phyloP scores from a whole-genome alignment of 2,329 filamentous ascomycete species.

The Fusarium denticulatum region DNA sequence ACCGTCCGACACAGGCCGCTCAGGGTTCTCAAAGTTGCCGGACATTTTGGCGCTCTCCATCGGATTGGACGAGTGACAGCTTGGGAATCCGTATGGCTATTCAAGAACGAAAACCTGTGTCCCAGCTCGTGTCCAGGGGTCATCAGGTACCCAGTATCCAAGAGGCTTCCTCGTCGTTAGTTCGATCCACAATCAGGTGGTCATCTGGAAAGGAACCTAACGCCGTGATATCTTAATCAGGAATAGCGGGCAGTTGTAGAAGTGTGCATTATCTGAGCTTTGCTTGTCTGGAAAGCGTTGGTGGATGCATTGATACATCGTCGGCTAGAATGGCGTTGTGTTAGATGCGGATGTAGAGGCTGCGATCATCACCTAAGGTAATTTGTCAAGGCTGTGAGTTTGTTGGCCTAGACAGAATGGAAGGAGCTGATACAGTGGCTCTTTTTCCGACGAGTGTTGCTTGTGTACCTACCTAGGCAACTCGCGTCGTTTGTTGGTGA shows the following conservation, averaged over 20 bases:
- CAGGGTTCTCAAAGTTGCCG: no score
- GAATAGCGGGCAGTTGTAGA: no score
- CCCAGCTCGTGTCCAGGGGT: rapidly evolving
- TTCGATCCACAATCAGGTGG: not conserved
- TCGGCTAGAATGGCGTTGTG: not conserved
- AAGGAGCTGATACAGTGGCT: no score
- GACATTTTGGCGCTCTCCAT: not conserved
- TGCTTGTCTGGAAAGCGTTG: no score
- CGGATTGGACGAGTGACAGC: no score
- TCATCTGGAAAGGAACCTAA: rapidly evolving
- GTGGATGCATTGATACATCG: no score
- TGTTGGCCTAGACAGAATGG: no score
- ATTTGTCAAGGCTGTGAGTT: not conserved
- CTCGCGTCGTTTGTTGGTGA: not conserved
- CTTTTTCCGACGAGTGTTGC: not conserved
- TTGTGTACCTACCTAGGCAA: not conserved
- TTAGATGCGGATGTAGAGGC: not conserved
- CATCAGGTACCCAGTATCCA: no score
- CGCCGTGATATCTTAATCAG: no score
- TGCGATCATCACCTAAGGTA: rapidly evolving
- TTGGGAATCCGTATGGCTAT: rapidly evolving
- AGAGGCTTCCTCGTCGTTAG: rapidly evolving
- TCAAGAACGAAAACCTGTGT: no score
- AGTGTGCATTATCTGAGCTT: no score
- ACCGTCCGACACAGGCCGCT: not conserved